Evolutionary conservation across 2,329 filamentous ascomycete genomes (phyloP).

Genomic region (Tolypocladium pustulatum): DNA sequence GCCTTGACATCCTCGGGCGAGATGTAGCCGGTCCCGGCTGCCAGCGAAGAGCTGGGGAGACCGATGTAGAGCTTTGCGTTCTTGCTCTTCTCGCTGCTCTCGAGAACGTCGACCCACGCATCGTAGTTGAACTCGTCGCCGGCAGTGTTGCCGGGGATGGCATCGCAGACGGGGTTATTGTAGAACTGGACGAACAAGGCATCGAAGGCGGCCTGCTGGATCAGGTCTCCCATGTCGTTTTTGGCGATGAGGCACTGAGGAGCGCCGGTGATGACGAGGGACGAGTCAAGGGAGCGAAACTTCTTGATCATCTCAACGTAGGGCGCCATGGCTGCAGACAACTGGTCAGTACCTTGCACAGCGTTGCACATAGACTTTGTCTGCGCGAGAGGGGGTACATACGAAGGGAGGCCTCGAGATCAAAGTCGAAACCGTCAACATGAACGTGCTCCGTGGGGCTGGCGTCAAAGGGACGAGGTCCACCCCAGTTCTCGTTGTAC

Average conservation of each 20-base stretch:
- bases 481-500: conserved; percentile 15
- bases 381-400: conserved; percentile 5
- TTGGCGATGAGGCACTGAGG: conserved; percentile 30
- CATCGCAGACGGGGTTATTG: conserved; percentile 32
- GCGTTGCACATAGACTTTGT: not conserved
- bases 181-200: conserved; percentile 38
- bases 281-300: conserved; percentile 19
- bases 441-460: conserved; percentile 12
- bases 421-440: conserved; percentile 33
- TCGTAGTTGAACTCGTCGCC: conserved; percentile 30
- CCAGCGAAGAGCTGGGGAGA: no score
- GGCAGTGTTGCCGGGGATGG: conserved; percentile 16
- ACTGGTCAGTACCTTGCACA: not conserved
- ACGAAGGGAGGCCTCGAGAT: conserved; percentile 25
- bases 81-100: conserved; percentile 21
- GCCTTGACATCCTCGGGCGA: conserved; percentile 19
- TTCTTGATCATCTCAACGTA: conserved; percentile 27
- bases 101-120: conserved; percentile 26
- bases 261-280: conserved; percentile 29
- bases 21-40: conserved; percentile 22
- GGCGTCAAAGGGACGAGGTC: conserved; percentile 28
- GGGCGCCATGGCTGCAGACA: conserved; percentile 18
- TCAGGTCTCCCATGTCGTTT: conserved; percentile 21
- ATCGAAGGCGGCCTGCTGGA: conserved; percentile 29
- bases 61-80: conserved; percentile 35